A percentile compares a stretch with the other conserved stretches of the same genome.
phyloP scores from a whole-genome alignment of 495 filamentous ascomycete genomes.

The Talaromyces proteolyticus region DNA sequence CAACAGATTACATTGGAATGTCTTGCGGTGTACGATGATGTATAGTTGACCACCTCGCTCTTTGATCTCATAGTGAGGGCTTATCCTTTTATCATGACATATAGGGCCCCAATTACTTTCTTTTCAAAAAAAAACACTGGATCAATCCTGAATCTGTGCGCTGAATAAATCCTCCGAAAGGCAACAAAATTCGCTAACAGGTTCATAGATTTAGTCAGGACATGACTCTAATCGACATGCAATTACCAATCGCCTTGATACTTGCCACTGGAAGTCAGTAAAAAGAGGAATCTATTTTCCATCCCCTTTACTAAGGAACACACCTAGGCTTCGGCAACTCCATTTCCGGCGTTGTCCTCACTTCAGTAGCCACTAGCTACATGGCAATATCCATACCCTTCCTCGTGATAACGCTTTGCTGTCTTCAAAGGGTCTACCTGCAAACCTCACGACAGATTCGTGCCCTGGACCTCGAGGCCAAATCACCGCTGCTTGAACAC shows the following conservation, averaged over 20 bases:
- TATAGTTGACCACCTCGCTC: not conserved
- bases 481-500: conserved; percentile 33
- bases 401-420: conserved; percentile 38
- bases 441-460: conserved; percentile 52
- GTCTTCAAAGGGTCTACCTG: conserved; percentile 54
- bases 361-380: conserved; percentile 32
- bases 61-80: not conserved
- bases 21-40: not conserved
- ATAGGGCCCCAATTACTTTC: not conserved
- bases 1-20: not conserved
- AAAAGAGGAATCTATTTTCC: too few relatives aligned
- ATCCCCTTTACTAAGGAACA: not conserved
- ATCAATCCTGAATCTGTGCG: conserved; percentile 22
- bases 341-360: conserved; percentile 11
- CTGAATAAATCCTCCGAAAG: not conserved
- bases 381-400: conserved; percentile 45
- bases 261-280: conserved; percentile 3
- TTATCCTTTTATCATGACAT: not conserved
- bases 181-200: not conserved
- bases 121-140: not conserved
- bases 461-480: conserved; percentile 42
- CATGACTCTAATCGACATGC: conserved; percentile 40
- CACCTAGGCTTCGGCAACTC: conserved; percentile 1
- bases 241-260: conserved; percentile 18
- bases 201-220: conserved; percentile 43